phyloP scores from a whole-genome alignment of 2,329 filamentous ascomycete genomes.

The Cryphonectria japonica region DNA sequence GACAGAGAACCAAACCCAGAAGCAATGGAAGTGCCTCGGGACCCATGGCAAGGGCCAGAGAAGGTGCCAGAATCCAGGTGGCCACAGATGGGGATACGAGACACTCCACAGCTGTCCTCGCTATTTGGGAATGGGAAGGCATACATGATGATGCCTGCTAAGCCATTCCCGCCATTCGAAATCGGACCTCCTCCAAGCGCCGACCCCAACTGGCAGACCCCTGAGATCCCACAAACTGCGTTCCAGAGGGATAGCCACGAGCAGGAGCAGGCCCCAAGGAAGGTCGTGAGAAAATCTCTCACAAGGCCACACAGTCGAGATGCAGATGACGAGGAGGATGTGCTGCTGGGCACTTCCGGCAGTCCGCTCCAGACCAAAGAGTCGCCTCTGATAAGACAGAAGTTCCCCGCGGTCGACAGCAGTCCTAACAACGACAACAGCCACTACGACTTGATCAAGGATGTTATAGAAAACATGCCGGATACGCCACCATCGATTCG shows the following conservation, averaged over 20 bases:
- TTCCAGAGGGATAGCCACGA: conserved; percentile 24
- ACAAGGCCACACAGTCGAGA: conserved; percentile 29
- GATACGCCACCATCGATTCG: conserved; percentile 16
- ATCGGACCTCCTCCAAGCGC: conserved; percentile 30
- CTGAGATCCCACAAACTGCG: conserved; percentile 38
- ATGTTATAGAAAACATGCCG: conserved; percentile 26
- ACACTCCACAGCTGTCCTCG: conserved; percentile 31
- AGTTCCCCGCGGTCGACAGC: conserved; percentile 23
- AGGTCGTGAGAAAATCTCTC: conserved; percentile 28
- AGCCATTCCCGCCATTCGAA: conserved; percentile 21
- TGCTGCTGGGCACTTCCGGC: conserved; percentile 32
- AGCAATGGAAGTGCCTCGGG: not conserved
- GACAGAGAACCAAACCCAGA: not conserved
- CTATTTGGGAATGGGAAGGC: conserved; percentile 31
- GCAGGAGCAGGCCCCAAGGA: conserved; percentile 17
- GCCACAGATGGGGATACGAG: conserved; percentile 7
- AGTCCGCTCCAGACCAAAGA: not conserved
- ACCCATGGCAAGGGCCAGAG: not conserved
- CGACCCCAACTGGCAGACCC: conserved; percentile 46
- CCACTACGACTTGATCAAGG: conserved; percentile 23
- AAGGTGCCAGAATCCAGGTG: not conserved
- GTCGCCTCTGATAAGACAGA: conserved; percentile 23
- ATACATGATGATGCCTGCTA: not conserved
- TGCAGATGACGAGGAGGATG: conserved; percentile 39
- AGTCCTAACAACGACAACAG: conserved; percentile 22